Conservation (phyloP, 495 filamentous ascomycete species). For the Durotheca rogersii region DNA sequence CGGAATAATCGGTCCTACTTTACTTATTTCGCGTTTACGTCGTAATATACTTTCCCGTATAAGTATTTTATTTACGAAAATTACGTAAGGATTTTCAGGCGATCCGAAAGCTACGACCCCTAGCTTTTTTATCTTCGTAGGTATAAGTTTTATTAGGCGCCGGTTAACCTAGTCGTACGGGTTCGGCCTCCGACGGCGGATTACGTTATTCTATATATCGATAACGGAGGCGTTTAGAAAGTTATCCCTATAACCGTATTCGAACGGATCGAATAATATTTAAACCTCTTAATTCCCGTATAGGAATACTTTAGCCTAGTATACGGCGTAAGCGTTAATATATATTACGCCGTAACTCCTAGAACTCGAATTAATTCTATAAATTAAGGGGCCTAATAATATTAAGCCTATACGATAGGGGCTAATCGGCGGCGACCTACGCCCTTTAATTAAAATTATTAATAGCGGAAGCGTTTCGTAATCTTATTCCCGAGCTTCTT, state of each 20-base stretch:
- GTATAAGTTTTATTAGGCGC: too few relatives aligned
- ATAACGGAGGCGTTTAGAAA: neutral
- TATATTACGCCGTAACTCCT: neutral
- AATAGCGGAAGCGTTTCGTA: too few relatives aligned
- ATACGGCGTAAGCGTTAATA: constrained; percentile 1
- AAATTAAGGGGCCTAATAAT: constrained; percentile 5
- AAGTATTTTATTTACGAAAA: neutral
- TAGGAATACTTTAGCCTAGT: too few relatives aligned
- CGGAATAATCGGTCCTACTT: constrained; percentile 3
- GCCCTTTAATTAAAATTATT: too few relatives aligned
- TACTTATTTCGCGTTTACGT: constrained; percentile 2
- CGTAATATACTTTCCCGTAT: constrained; percentile 1
- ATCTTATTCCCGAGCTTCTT: too few relatives aligned
- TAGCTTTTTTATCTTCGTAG: too few relatives aligned
- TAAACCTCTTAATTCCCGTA: constrained; percentile 1
- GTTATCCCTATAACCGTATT: neutral
- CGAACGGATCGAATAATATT: neutral
- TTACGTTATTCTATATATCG: constrained; percentile 1
- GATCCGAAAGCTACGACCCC: too few relatives aligned
- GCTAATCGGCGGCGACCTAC: too few relatives aligned
- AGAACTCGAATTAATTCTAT: neutral
- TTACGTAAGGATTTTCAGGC: too few relatives aligned
- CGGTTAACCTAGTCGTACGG: constrained; percentile 1
- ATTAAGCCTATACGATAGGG: too few relatives aligned
- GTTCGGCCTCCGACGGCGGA: neutral